Evolutionary conservation across 2,329 filamentous ascomycete genomes (phyloP), one percentile per base, ranked within the genome.

Genomic region (Colletotrichum tropicale): DNA sequence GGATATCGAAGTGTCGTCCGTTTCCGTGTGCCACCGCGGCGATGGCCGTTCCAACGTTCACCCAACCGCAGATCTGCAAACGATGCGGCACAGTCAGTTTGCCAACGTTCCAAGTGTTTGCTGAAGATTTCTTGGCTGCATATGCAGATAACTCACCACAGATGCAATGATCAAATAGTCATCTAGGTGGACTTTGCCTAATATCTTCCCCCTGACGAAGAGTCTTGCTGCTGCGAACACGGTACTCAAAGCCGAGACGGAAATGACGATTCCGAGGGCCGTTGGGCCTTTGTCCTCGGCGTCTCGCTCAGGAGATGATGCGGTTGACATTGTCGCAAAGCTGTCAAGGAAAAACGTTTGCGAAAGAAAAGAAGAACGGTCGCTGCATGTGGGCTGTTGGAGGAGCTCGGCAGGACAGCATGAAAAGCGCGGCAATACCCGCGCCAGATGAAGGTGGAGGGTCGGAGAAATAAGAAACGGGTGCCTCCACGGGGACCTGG

Each of bases 11-110:
- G 77, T 88, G 86, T 62, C 81, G 81, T 3, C 87, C 87, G 68
- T 83, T 86, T 6, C 87, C 87, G 21, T 81, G 76, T 1, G 66
- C 55, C 10, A 88, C 82, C 12, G 84, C 83, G 8, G 80, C 78
- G 10, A 82, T 81, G 3, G 82, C 82, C 15, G 87, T 73, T 9
- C 73, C 82, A 2, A 85, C 81, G 26, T 84, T 85, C 55, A 79
- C 69, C 77, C 85, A 81, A 6, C 82, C 81, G 38, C 83, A 79
- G 6, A 84, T 65, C 82, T 86, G 34, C 18, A n/a, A 52, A 26
- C 12, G 12, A 15, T 32, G 56, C 16, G 32, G 21, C 16, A 24
- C 60, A n/a, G 62, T 67, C 48, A 72, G 58, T 5, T 34, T 21
- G 34, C n/a, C 32, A 5, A 38, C 32, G 5, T 21, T n/a, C 4